Evolutionary conservation across 768 basidiomycete genomes (phyloP).

Genomic region (Lentinula boryana): DNA sequence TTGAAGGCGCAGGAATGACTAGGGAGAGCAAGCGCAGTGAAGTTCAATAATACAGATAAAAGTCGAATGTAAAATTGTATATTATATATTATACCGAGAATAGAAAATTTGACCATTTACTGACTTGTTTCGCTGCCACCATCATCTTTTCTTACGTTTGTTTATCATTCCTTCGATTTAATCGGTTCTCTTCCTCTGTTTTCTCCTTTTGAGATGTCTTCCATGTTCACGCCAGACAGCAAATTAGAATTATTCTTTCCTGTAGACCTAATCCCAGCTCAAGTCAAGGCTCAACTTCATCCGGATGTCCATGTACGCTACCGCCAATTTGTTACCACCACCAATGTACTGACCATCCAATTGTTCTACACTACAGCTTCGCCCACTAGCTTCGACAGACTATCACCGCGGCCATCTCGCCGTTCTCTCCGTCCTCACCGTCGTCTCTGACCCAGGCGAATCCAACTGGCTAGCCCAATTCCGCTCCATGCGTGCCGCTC

Average conservation of each 20-base stretch:
- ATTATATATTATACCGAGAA: not conserved
- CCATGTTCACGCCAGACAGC: constrained; percentile 50
- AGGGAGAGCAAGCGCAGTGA: not conserved
- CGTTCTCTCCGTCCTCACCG: constrained; percentile 73
- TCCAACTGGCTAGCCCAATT: constrained; percentile 69
- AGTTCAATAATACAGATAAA: not conserved
- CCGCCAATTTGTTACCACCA: not conserved
- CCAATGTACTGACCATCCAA: not conserved
- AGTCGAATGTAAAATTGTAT: not conserved
- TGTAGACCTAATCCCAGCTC: constrained; percentile 59
- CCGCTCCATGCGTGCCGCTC: constrained; percentile 43
- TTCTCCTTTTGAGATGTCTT: not conserved
- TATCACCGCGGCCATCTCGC: constrained; percentile 74
- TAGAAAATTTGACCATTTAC: no score
- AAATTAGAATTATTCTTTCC: constrained; percentile 77
- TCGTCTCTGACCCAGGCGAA: constrained; percentile 61
- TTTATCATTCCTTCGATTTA: not conserved
- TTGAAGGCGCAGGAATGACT: not conserved
- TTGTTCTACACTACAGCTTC: constrained; percentile 49
- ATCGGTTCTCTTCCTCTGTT: not conserved
- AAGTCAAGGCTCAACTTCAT: constrained; percentile 56
- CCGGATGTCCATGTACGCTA: constrained; percentile 59
- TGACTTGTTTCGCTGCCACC: not conserved
- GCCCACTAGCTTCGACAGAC: constrained; percentile 85
- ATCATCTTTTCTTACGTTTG: no score